Base-by-base conservation (phyloP, 176 grass and related monocot genomes). In the Oryza punctata region DNA sequence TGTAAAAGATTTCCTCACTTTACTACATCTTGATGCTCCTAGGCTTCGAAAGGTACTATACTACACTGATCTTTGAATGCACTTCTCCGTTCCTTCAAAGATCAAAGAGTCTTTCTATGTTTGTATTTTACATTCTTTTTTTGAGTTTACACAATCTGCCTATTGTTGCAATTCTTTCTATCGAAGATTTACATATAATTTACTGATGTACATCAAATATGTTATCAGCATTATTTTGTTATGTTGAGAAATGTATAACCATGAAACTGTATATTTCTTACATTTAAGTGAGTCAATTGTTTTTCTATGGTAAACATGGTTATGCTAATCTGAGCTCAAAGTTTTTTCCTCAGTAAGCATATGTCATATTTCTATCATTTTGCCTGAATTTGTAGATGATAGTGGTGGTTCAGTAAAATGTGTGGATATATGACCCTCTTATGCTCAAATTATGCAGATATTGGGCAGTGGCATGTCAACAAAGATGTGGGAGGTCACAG, bases 381-480 rank as follows among this genome's bases (percentile, higher is more conserved):
- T 76, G 44, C 24, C 23, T 59, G 49, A 14, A 54, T 23, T 10
- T 61, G 14, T 4, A 66, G 82, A 67, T 89, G 18, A 65, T 79
- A 81, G 46, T 40, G 25, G 6, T 38, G 33, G 33, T 82, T 88
- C 57, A 44, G 15, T 16, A 70, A 60, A 67, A 25, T 33, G 65
- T 85, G 23, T 77, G 37, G 59, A 41, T 69, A 76, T 87, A 8
- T 43, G 72, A 90, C 68, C 19, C 14, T 70, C 9, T n/a, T 65
- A 78, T 66, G 49, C 81, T 81, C 81, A 82, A 87, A 71, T 61
- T 67, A 86, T 91, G 82, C 85, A 99, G 96, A 93, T 99, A 88
- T 85, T 99, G 60, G 91, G 96, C 40, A 86, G 88, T 80, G 96
- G 96, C 73, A 99, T 99, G 93, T 96, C 96, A 70, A 41, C 83